These are phyloP conservation scores for Suhomyces pyralidae DNA, from an alignment of 805 yeast genomes.

Conservation along the genomic window DNA sequence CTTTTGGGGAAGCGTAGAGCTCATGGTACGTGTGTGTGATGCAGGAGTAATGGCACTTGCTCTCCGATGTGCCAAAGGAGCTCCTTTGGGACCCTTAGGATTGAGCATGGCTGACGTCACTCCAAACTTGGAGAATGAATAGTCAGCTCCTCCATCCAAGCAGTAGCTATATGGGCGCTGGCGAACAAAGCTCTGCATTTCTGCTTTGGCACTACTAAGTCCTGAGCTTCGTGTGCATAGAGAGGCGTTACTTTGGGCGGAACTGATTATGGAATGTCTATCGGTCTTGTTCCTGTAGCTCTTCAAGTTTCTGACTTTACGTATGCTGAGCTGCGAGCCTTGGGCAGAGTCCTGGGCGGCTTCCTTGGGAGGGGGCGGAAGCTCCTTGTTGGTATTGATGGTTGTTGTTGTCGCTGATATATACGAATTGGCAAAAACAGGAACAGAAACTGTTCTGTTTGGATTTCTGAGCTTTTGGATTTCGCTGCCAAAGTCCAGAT, in stretches of 20 bases:
- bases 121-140: conserved; percentile 8
- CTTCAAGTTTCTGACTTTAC: conserved; percentile 8
- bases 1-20: neutral
- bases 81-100: neutral
- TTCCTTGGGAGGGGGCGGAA: neutral
- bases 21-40: neutral
- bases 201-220: conserved; percentile 8
- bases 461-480: conserved; percentile 1
- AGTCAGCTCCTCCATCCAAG: conserved; percentile 24
- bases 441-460: conserved; percentile 4
- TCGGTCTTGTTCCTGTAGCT: conserved; percentile 2
- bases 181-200: conserved; percentile 17
- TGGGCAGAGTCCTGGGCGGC: neutral
- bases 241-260: conserved; percentile 2
- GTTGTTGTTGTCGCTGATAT: neutral
- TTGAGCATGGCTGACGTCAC: neutral
- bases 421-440: neutral
- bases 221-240: neutral
- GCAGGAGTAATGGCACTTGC: neutral
- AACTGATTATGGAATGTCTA: neutral
- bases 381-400: conserved; percentile 4
- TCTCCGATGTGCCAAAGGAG: neutral
- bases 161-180: conserved; percentile 28
- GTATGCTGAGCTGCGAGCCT: neutral
- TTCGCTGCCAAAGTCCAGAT: conserved; percentile 1